These are phyloP conservation scores for Phytophthora boehmeriae DNA, from an alignment of 352 stramenopile species.

Conservation along the genomic window DNA sequence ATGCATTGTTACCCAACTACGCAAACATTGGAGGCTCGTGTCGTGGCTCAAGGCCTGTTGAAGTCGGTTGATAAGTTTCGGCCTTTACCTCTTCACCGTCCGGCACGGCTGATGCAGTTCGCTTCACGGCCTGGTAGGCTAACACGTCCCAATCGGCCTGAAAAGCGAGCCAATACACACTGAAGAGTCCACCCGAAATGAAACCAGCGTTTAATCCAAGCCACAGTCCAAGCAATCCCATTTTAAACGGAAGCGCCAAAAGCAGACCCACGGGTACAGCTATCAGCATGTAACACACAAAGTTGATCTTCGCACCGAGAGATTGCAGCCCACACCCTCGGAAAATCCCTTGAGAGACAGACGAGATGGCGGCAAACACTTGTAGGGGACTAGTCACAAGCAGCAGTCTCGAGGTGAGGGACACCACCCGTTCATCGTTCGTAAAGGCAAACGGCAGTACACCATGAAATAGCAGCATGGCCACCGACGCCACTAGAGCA, in stretches of 20 bases:
- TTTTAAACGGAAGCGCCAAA: slow-evolving; percentile 66
- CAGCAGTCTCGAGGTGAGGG: slow-evolving; percentile 61
- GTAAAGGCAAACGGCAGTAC: slow-evolving; percentile 74
- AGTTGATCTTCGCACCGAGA: slow-evolving; percentile 86
- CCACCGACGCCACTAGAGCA: slow-evolving; percentile 50
- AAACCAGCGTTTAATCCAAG: slow-evolving; percentile 76
- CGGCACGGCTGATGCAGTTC: slow-evolving; percentile 31
- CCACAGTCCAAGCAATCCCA: slow-evolving; percentile 84
- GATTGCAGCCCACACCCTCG: slow-evolving; percentile 79
- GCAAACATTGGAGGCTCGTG: not conserved
- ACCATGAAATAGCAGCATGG: slow-evolving; percentile 60
- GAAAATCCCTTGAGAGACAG: slow-evolving; percentile 78
- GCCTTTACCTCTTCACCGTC: slow-evolving; percentile 10
- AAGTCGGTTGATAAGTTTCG: slow-evolving; percentile 13
- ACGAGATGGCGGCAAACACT: slow-evolving; percentile 80
- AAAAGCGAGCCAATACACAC: slow-evolving; percentile 67
- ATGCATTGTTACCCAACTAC: not conserved
- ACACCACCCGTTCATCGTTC: slow-evolving; percentile 55
- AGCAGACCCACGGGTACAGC: slow-evolving; percentile 80
- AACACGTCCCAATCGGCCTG: slow-evolving; percentile 77
- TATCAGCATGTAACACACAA: slow-evolving; percentile 83
- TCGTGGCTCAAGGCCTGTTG: slow-evolving; percentile 15
- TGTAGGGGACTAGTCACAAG: slow-evolving; percentile 80
- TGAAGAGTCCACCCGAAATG: slow-evolving; percentile 64
- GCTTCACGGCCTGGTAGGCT: slow-evolving; percentile 61